Evolutionary conservation across 116 monocot genomes (phyloP), one percentile per base, ranked within the genome.

Genomic region (Phalaenopsis hybrid): DNA sequence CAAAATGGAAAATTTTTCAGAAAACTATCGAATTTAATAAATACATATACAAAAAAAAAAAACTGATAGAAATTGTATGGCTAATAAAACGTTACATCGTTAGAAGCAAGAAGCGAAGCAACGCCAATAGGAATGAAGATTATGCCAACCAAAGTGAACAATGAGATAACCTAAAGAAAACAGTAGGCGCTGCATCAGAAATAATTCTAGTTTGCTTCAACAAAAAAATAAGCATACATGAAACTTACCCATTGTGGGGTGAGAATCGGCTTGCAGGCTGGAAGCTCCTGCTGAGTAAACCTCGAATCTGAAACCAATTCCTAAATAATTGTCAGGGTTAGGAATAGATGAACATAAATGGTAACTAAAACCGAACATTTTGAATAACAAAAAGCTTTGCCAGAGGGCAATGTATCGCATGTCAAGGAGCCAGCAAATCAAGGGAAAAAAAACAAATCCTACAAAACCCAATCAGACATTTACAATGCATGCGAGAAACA

Each of bases 41-140:
- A 57, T 23, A 17, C 7, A 31, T 31, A 31, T 31, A 31, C 31
- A 31, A 31, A 31, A 31, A 31, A 28, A 75, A n/a, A 63, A 74
- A 34, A 63, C n/a, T 28, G 49, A 10, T 65, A 1, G 21, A 25
- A 31, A 41, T 11, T 3, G 31, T 0, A 20, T 72, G 10, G 43
- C 6, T 57, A 77, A 44, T 7, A 74, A 37, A 31, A 15, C 86
- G 65, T 63, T 89, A 94, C 96, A 75, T 92, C 75, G 70, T 89
- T 82, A 55, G 96, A 96, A 45, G 96, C 94, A 79, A 89, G 81
- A 16, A 96, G 85, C 0, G 93, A 82, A 41, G 85, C 89, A 73
- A 92, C 72, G 51, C 96, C 96, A 57, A 96, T 93, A 25, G 96
- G 96, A 50, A 96, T 77, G 79, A 96, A 96, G 76, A 93, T 84